Evolutionary conservation across 345 rosid genomes (phyloP).

Genomic region (Draba incana): DNA sequence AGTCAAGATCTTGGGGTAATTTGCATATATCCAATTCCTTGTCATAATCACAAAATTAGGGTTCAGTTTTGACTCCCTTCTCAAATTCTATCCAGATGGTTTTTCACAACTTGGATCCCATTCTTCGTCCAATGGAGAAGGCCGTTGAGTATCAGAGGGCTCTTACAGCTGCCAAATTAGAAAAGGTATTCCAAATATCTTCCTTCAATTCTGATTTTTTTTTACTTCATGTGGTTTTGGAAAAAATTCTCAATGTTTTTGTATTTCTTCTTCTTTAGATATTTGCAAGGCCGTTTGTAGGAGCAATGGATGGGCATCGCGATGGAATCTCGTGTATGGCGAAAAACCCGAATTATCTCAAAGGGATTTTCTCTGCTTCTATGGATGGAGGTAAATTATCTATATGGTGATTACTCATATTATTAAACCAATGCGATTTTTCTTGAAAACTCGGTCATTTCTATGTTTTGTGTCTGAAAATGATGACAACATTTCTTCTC

Average conservation of each 20-base stretch:
- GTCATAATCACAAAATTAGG: background rate
- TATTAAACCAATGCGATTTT: background rate
- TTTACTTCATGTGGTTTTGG: too few relatives aligned
- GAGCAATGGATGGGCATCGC: constrained; percentile 94
- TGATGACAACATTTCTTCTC: constrained; percentile 4
- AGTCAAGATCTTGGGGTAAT: constrained; percentile 92
- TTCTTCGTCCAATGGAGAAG: constrained; percentile 79
- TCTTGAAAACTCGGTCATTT: too few relatives aligned
- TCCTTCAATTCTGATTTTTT: background rate
- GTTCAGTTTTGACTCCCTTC: background rate
- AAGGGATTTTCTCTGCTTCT: constrained; percentile 89
- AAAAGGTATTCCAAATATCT: constrained; percentile 52
- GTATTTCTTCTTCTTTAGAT: constrained; percentile 49
- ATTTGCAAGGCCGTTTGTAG: constrained; percentile 89
- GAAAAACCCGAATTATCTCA: constrained; percentile 83
- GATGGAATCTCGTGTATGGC: constrained; percentile 95
- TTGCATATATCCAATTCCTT: background rate
- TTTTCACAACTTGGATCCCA: constrained; percentile 84
- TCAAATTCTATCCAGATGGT: constrained; percentile 57
- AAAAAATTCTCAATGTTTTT: background rate
- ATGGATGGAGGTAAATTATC: constrained; percentile 86
- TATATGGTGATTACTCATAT: background rate
- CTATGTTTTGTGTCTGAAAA: background rate
- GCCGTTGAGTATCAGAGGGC: constrained; percentile 89
- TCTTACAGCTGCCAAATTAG: constrained; percentile 89